Percentiles rank a stretch among this genome's conserved stretches.
Evolutionary conservation across 345 rosid genomes (phyloP).

Genomic region (Populus alba): DNA sequence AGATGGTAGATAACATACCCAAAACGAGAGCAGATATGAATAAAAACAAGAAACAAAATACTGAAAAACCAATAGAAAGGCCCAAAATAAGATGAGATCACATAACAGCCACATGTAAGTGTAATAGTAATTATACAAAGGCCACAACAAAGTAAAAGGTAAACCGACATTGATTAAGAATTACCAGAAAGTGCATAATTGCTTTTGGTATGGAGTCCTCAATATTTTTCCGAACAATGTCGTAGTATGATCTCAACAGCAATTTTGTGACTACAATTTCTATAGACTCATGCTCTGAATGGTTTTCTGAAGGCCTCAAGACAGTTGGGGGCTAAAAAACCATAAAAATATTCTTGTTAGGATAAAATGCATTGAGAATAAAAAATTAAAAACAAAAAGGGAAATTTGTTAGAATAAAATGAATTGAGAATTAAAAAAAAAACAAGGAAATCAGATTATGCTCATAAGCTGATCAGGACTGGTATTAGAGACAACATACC

Average conservation of each 20-base stretch:
- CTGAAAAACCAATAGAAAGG: neutral
- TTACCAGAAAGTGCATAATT: constrained; percentile 96
- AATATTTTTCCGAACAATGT: constrained; percentile 90
- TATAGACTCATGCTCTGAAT: constrained; percentile 75
- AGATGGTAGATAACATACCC: neutral
- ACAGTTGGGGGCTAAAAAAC: constrained; percentile 75
- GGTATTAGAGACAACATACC: constrained; percentile 33
- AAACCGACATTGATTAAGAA: neutral
- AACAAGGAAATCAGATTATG: too few species aligned
- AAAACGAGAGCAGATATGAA: neutral
- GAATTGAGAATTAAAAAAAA: too few species aligned
- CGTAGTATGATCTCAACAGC: constrained; percentile 84
- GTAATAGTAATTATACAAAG: neutral
- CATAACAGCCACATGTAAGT: neutral
- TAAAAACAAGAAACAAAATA: neutral
- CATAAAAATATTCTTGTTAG: constrained; percentile 7
- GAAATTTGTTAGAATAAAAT: neutral
- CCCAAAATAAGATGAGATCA: neutral
- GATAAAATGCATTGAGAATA: neutral
- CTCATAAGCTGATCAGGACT: neutral
- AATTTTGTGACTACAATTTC: constrained; percentile 79
- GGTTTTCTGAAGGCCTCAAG: constrained; percentile 79
- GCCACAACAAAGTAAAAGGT: neutral
- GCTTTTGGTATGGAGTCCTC: constrained; percentile 90
- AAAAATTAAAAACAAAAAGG: neutral